Conservation (phyloP, 257 asterid genomes). For the Rhazya stricta region DNA sequence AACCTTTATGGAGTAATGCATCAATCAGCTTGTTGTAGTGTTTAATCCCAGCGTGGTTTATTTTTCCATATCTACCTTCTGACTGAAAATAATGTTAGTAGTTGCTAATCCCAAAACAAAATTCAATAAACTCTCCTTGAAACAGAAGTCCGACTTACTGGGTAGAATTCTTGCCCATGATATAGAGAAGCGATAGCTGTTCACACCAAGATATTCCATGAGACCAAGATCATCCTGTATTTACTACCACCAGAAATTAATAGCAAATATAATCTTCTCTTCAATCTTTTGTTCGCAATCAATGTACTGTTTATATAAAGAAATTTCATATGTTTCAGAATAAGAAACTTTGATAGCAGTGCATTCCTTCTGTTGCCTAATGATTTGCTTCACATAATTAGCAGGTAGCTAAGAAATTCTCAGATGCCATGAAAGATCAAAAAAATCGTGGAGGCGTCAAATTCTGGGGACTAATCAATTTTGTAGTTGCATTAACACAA, state of each 20-base stretch:
- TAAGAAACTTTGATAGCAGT: too few species aligned
- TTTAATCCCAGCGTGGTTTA: conserved; percentile 49
- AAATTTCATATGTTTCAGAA: too few species aligned
- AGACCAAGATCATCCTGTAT: conserved; percentile 55
- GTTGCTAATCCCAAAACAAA: not conserved
- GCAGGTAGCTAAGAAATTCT: too few species aligned
- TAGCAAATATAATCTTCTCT: not conserved
- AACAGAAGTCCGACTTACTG: conserved; percentile 29
- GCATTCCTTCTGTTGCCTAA: too few species aligned
- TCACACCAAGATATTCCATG: conserved; percentile 52
- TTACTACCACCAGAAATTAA: not conserved
- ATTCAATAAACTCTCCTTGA: not conserved
- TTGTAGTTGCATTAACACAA: too few species aligned
- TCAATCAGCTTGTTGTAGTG: conserved; percentile 56
- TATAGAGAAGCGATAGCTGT: conserved; percentile 65
- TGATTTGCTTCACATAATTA: too few species aligned
- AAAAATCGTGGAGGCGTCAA: too few species aligned
- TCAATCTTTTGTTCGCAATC: not conserved
- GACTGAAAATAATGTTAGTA: conserved; percentile 8
- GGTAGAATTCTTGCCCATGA: conserved; percentile 76
- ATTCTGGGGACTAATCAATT: too few species aligned
- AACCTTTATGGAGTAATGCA: conserved; percentile 28
- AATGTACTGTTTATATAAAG: not conserved
- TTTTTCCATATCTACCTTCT: conserved; percentile 55
- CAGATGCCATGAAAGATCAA: too few species aligned